Evolutionary conservation across 2,329 filamentous ascomycete genomes (phyloP).

Genomic region (Aspergillus neoniger): DNA sequence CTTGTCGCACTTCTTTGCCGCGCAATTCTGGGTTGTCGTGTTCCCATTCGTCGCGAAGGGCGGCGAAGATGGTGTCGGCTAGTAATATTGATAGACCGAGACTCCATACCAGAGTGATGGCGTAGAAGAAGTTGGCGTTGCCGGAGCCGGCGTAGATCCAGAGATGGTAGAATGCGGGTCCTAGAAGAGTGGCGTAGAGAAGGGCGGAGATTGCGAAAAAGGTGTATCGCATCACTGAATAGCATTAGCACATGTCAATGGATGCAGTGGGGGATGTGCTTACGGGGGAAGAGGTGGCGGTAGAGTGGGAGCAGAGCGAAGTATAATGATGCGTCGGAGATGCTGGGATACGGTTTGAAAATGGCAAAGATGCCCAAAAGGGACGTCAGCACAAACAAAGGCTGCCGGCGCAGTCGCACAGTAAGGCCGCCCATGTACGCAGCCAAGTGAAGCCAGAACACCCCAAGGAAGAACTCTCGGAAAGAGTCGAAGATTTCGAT

Average conservation of each 20-base stretch:
- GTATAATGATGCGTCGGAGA: slow-evolving; percentile 85
- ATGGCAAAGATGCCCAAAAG: slow-evolving; percentile 87
- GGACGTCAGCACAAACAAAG: slow-evolving; percentile 80
- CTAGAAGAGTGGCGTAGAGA: slow-evolving; percentile 83
- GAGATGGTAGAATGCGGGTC: slow-evolving; percentile 92
- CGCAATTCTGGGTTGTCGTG: slow-evolving; percentile 85
- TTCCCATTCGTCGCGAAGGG: slow-evolving; percentile 91
- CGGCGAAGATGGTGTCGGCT: slow-evolving; percentile 83
- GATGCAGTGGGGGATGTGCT: slow-evolving; percentile 36
- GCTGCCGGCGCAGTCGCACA: slow-evolving; percentile 79
- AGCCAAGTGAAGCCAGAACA: slow-evolving; percentile 95
- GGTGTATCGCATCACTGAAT: slow-evolving; percentile 81
- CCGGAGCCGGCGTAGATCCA: slow-evolving; percentile 98
- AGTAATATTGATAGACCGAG: slow-evolving; percentile 83
- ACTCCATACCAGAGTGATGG: slow-evolving; percentile 98
- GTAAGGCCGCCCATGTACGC: slow-evolving; percentile 86
- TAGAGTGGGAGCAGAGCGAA: slow-evolving; percentile 81
- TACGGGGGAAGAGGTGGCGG: slow-evolving; percentile 83
- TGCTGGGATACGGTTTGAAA: slow-evolving; percentile 95
- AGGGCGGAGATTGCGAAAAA: slow-evolving; percentile 83
- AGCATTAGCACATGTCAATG: slow-evolving; percentile 28
- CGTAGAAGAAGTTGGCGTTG: slow-evolving; percentile 99
- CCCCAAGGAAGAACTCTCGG: slow-evolving; percentile 91
- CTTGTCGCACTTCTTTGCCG: slow-evolving; percentile 83
- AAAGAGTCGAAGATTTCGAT: slow-evolving; percentile 99